Base-by-base conservation (phyloP, 2,329 filamentous ascomycete genomes). In the Fonsecaea pedrosoi region DNA sequence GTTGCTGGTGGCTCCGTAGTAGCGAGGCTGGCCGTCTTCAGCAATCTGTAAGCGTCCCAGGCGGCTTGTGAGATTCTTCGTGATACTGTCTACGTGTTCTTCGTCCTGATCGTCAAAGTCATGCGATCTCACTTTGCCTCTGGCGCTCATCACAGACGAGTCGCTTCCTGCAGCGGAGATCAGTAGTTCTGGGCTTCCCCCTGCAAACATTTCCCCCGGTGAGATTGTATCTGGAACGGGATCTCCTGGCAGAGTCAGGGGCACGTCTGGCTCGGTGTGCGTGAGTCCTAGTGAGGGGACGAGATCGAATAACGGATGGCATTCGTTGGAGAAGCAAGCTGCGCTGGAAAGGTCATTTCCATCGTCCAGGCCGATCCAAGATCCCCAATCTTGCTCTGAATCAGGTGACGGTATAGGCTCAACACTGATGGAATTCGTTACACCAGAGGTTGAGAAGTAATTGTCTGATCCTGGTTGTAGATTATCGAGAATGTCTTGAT, bases 1-100 rank as follows among this genome's bases (percentile, higher is more conserved):
- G 45, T 82, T 82, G 4, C 80, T 81, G 0, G 81, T 81, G 1
- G 81, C 76, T 10, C 81, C 81, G 54, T 80, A 82, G 63, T 80
- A 83, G 12, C 80, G 77, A 15, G 81, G 71, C 65, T 81, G 78
- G 0, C 81, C 81, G 68, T 81, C 80, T 1, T 77, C 76, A 0
- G 78, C 76, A 30, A 82, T 75, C 59, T 82, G 81, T 57, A 83
- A 66, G 4, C 79, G 79, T 4, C 81, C 81, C 18, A 82, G 77
- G 6, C 80, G 78, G 68, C 80, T 75, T 2, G 80, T 80, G 8
- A 82, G 71, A 61, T 82, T 78, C 58, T 80, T 77, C 21, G 81
- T 79, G 1, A 82, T 76, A 58, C 81, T 79, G 45, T 75, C 73
- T 6, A 75, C 67, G n/a, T 54, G 34, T 32, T 30, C 25, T 54